Evolutionary conservation across 2,329 filamentous ascomycete species (phyloP), one percentile per base, ranked within the genome.

Genomic region (Lecanicillium sp.): DNA sequence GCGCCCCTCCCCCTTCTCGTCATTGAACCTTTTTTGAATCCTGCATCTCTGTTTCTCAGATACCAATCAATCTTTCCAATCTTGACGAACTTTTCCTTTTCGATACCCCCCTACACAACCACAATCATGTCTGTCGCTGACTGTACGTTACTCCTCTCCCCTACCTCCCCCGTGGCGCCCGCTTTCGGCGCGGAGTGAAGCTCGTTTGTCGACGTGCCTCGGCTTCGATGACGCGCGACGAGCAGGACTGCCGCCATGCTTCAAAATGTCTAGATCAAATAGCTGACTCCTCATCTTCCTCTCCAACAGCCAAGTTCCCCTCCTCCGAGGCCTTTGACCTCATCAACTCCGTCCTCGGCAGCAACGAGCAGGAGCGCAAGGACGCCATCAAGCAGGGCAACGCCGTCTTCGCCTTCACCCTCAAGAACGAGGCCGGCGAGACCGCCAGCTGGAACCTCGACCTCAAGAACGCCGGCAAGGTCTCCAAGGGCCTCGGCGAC

Each of bases 371-470:
- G 48, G 85, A 87, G 55, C 81, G 81, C 66, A 84, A 94, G 68
- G 81, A 88, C 49, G 89, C 90, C 50, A 82, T 97, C 64, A 90
- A 94, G 67, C 79, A 87, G 59, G 90, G 81, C 58, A 83, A 83
- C 54, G 87, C 84, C 44, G 71, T 97, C 61, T 96, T 94, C 62
- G 82, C 82, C 44, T 97, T 98, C 68, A 87, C 79, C 39, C 71
- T 98, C 49, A 97, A 94, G 75, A 98, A 98, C 74, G 64, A 70
- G 42, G 73, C 73, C 17, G 87, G 87, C 53, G 77, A 89, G 62
- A 81, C 80, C 43, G 80, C 87, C 55, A 84, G 79, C 66, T 98
- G 92, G 92, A 79, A 94, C 69, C 86, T 98, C 52, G 92, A 98
- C 62, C 79, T 98, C 46, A 96, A 96, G 74, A 77, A 94, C 56